phyloP scores from a whole-genome alignment of 1,139 yeast species.

The Yamadazyma buinensis region DNA sequence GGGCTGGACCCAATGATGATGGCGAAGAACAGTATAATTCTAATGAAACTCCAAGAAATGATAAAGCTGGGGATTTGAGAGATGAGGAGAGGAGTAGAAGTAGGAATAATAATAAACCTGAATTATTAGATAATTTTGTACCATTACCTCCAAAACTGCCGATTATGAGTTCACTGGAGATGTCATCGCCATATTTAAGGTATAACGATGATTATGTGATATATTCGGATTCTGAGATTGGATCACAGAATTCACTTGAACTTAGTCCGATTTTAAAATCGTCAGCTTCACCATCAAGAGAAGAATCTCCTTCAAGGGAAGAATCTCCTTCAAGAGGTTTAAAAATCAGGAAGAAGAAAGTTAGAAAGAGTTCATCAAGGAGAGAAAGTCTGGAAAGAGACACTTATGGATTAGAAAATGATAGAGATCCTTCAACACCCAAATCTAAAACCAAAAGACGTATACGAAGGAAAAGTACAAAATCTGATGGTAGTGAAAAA shows the following conservation, averaged over 20 bases:
- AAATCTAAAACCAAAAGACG: constrained; percentile 20
- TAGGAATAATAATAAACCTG: not conserved
- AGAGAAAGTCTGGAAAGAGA: constrained; percentile 5
- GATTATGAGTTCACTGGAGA: constrained; percentile 15
- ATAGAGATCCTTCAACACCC: constrained; percentile 12
- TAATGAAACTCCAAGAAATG: not conserved
- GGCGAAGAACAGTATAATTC: not conserved
- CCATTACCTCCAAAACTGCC: constrained; percentile 24
- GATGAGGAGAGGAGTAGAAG: not conserved
- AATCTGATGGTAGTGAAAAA: constrained; percentile 27
- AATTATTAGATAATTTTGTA: constrained; percentile 10
- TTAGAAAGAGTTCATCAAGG: constrained; percentile 9
- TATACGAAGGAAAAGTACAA: constrained; percentile 27
- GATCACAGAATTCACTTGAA: constrained; percentile 33
- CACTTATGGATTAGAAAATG: not conserved
- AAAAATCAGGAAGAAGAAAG: constrained; percentile 6
- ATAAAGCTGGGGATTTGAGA: constrained; percentile 3
- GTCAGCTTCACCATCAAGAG: constrained; percentile 4
- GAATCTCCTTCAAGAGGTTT: constrained; percentile 9
- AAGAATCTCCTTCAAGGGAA: constrained; percentile 5
- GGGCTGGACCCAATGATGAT: too few species aligned
- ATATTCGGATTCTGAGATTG: constrained; percentile 39
- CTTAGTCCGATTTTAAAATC: constrained; percentile 6
- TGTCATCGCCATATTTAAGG: constrained; percentile 21
- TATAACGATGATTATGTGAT: constrained; percentile 31